Percentiles rank a stretch among this genome's conserved stretches.
Evolutionary conservation across 2,329 filamentous ascomycete species (phyloP).

Genomic region (Lasiodiplodia sp.): DNA sequence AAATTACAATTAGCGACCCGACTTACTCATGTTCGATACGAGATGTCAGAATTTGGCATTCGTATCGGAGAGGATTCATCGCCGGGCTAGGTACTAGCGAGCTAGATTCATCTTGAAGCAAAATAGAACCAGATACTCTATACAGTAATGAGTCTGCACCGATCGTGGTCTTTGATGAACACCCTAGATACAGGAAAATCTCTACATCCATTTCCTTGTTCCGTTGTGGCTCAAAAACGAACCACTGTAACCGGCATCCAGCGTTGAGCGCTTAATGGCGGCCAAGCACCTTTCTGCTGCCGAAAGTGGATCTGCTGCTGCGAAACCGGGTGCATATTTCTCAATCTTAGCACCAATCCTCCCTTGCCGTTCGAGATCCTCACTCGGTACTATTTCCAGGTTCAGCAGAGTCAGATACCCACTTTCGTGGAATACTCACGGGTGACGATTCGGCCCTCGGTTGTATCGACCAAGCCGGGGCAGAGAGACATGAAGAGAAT

Average conservation of each 20-base stretch:
- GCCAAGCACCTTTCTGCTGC: not conserved
- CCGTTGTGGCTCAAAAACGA: not conserved
- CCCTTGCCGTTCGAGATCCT: not conserved
- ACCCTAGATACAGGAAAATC: no score
- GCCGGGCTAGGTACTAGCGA: no score
- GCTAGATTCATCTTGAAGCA: no score
- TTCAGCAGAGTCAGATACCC: not conserved
- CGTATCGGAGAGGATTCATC: no score
- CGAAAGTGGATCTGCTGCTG: not conserved
- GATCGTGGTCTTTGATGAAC: no score
- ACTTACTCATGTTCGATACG: no score
- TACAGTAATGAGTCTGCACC: no score
- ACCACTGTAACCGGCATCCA: not conserved
- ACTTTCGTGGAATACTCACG: not conserved
- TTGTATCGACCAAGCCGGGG: conserved; percentile 58
- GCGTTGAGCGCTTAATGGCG: not conserved
- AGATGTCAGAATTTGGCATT: no score
- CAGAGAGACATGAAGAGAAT: conserved; percentile 61
- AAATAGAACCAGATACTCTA: no score
- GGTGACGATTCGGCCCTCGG: not conserved
- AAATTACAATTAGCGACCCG: no score
- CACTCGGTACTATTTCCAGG: not conserved
- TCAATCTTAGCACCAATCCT: not conserved
- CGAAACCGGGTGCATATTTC: not conserved
- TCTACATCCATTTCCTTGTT: not conserved